phyloP scores from a whole-genome alignment of 2,329 filamentous ascomycete species.

The Fusarium sp. region DNA sequence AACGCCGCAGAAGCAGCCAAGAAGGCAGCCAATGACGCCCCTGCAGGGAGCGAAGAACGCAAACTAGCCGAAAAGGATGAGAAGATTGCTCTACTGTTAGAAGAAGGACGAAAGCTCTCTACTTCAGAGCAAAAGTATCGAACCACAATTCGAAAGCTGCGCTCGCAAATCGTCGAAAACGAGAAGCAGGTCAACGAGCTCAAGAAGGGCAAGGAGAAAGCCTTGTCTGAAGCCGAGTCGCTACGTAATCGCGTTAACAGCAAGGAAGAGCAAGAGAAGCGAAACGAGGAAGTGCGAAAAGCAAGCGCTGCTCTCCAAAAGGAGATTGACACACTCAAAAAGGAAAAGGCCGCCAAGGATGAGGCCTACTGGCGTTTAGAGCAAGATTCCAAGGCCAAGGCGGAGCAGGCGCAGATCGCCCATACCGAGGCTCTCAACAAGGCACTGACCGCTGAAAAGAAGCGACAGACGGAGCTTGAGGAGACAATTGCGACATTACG shows the following conservation, averaged over 20 bases:
- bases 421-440: constrained; percentile 72
- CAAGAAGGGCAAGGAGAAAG: constrained; percentile 66
- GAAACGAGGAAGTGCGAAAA: constrained; percentile 57
- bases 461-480: constrained; percentile 63
- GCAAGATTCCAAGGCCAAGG: constrained; percentile 71
- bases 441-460: constrained; percentile 70
- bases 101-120: constrained; percentile 89
- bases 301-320: constrained; percentile 60
- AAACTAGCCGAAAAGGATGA: constrained; percentile 89
- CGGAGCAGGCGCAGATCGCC: constrained; percentile 68
- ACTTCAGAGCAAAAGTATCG: constrained; percentile 86
- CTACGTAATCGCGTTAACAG: constrained; percentile 59
- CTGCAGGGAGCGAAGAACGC: constrained; percentile 72
- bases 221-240: constrained; percentile 57
- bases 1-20: constrained; percentile 80
- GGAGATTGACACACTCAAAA: constrained; percentile 54
- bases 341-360: constrained; percentile 65
- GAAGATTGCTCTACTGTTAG: constrained; percentile 86
- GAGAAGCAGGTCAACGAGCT: constrained; percentile 70
- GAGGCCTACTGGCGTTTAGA: constrained; percentile 72
- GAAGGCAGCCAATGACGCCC: constrained; percentile 67
- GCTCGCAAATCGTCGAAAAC: constrained; percentile 68
- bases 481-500: constrained; percentile 69
- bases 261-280: constrained; percentile 63
- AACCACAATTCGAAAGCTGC: constrained; percentile 81